A percentile compares a stretch with the other conserved stretches of the same genome.
These are phyloP conservation scores for Diatrype stigma DNA, from an alignment of 2,329 filamentous ascomycete species.

Conservation along the genomic window DNA sequence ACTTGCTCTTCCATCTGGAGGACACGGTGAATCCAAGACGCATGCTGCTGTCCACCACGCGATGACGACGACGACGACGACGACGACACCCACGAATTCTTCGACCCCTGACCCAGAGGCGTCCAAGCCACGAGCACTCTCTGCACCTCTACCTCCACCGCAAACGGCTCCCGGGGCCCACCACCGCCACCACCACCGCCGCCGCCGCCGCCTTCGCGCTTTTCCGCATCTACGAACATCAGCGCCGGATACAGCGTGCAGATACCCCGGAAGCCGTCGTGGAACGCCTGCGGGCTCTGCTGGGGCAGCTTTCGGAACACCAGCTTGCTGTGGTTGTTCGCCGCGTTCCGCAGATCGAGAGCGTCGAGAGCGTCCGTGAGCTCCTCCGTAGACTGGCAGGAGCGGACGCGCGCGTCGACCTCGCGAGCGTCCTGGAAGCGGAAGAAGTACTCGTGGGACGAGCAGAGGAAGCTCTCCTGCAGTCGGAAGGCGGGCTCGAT, in stretches of 20 bases:
- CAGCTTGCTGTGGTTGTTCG: neutral
- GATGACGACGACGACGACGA: too few relatives aligned
- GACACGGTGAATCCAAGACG: too few relatives aligned
- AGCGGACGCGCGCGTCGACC: neutral
- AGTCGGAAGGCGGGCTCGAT: neutral
- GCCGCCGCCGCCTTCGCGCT: too few relatives aligned
- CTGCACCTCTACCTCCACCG: neutral
- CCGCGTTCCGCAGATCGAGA: neutral
- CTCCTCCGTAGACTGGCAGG: neutral
- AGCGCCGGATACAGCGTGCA: neutral
- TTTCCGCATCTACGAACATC: neutral
- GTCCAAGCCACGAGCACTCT: neutral
- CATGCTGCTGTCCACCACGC: too few relatives aligned
- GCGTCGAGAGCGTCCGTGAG: neutral
- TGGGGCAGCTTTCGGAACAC: neutral
- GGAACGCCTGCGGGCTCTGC: neutral
- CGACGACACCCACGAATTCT: too few relatives aligned
- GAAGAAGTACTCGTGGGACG: neutral
- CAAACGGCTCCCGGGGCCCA: neutral
- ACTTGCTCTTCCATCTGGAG: too few relatives aligned
- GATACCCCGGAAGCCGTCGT: neutral
- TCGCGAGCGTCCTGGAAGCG: neutral
- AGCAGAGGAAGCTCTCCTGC: neutral
- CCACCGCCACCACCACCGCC: neutral
- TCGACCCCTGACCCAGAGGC: neutral